Conservation (phyloP, 352 stramenopile genomes). For the Phytopythium kandeliae region DNA sequence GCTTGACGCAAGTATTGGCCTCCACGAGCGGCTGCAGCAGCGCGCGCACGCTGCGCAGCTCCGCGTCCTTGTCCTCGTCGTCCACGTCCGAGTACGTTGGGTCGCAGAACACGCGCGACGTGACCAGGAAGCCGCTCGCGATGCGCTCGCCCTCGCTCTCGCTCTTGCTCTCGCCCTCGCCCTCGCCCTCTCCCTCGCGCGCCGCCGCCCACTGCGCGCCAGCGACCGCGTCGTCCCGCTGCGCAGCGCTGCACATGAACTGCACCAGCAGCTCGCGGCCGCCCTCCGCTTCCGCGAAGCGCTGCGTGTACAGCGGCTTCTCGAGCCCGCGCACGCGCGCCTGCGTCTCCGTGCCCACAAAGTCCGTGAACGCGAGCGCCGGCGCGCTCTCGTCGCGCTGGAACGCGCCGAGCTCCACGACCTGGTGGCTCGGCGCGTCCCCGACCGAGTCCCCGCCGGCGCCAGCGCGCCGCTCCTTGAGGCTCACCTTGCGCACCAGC, state of each 20-base stretch:
- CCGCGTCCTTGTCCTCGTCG: constrained; percentile 26
- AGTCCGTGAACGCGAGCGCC: constrained; percentile 36
- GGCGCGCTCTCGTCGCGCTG: constrained; percentile 21
- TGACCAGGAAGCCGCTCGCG: constrained; percentile 48
- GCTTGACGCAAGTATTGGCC: constrained; percentile 56
- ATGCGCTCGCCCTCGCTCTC: constrained; percentile 6
- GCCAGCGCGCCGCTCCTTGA: constrained; percentile 9
- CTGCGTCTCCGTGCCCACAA: constrained; percentile 36
- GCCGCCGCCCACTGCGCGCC: constrained; percentile 35
- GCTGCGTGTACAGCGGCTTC: constrained; percentile 65
- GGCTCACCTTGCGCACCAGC: constrained; percentile 44
- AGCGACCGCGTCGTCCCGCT: constrained; percentile 36
- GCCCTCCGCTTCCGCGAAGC: constrained; percentile 14
- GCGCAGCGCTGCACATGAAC: constrained; percentile 55
- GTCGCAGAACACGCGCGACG: constrained; percentile 65
- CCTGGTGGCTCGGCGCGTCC: constrained; percentile 13
- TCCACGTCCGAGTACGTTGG: constrained; percentile 39
- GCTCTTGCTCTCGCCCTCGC: too few species aligned
- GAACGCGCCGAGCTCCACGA: constrained; percentile 36
- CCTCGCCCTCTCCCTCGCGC: too few species aligned
- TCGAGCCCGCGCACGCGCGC: constrained; percentile 27
- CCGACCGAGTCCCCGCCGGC: neutral
- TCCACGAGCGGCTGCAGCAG: constrained; percentile 48
- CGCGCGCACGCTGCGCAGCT: constrained; percentile 42
- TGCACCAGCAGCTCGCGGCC: constrained; percentile 44